phyloP scores from a whole-genome alignment of 2,329 filamentous ascomycete species.

The Calycina herbarum region DNA sequence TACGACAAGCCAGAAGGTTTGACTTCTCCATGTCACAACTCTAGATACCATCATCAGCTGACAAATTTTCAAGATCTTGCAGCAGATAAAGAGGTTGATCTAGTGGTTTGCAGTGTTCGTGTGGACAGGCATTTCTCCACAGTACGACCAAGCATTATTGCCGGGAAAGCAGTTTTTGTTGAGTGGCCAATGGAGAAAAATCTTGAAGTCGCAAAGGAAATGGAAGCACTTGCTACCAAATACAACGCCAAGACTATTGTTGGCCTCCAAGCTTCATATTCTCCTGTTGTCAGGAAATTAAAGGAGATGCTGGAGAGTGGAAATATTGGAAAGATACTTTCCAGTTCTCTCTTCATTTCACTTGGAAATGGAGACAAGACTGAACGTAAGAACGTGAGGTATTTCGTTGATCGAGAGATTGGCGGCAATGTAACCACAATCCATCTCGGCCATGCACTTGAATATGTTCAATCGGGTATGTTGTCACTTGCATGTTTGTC shows the following conservation, averaged over 20 bases:
- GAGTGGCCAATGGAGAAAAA: constrained; percentile 60
- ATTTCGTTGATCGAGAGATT: constrained; percentile 49
- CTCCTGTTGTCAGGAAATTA: constrained; percentile 47
- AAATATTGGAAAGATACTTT: constrained; percentile 52
- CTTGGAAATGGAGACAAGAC: constrained; percentile 15
- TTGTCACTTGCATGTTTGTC: not conserved
- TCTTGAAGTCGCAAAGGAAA: constrained; percentile 41
- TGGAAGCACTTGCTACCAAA: constrained; percentile 41
- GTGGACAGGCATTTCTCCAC: constrained; percentile 56
- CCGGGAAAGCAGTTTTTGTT: constrained; percentile 54
- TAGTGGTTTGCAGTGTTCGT: constrained; percentile 55
- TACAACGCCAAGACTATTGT: constrained; percentile 45
- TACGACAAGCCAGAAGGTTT: constrained; percentile 49
- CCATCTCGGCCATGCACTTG: constrained; percentile 40
- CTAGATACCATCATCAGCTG: not conserved
- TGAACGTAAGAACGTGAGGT: constrained; percentile 41
- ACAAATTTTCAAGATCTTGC: constrained; percentile 41
- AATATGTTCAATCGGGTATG: constrained; percentile 43
- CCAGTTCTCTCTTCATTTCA: constrained; percentile 27
- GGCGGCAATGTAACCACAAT: constrained; percentile 39
- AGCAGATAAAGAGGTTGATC: constrained; percentile 49
- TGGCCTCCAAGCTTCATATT: constrained; percentile 51
- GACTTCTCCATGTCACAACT: constrained; percentile 2
- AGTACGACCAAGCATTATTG: constrained; percentile 50
- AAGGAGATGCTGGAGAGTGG: constrained; percentile 46